Conservation (phyloP, 2,329 filamentous ascomycete species). For the Aspergillus sergii region DNA sequence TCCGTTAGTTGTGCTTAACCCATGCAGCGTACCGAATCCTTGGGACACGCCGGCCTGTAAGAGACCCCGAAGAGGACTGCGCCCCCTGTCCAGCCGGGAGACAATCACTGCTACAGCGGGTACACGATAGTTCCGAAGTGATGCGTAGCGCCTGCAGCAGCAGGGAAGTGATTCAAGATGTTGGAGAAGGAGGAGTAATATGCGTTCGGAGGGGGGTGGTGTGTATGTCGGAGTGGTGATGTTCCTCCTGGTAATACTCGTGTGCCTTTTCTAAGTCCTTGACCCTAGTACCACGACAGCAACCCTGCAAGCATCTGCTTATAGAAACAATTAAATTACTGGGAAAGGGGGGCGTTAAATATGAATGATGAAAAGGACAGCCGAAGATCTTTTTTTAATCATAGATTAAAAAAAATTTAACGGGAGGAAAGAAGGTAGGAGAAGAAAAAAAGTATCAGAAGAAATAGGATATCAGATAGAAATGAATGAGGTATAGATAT, state of each 20-base stretch:
- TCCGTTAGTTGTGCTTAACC: constrained; percentile 24
- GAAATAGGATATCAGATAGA: background rate
- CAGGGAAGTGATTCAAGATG: constrained; percentile 10
- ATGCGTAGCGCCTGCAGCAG: constrained; percentile 23
- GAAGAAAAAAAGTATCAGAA: background rate
- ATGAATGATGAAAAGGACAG: background rate
- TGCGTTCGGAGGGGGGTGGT: background rate
- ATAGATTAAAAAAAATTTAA: background rate
- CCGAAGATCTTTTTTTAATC: background rate
- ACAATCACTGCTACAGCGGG: constrained; percentile 21
- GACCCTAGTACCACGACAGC: background rate
- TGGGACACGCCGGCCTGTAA: constrained; percentile 24
- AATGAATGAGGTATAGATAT: constrained; percentile 1
- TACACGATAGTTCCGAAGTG: constrained; percentile 19
- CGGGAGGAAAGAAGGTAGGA: background rate
- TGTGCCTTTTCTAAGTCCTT: background rate
- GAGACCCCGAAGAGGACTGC: constrained; percentile 20
- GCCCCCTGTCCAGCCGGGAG: constrained; percentile 21
- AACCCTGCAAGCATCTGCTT: background rate
- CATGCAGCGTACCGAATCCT: constrained; percentile 29
- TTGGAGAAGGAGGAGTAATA: constrained; percentile 7
- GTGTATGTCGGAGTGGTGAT: background rate
- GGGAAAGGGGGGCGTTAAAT: background rate
- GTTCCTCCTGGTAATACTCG: background rate
- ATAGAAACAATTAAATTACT: background rate